phyloP scores from a whole-genome alignment of 1,284 basidiomycete genomes.

The Schizophyllum commune region DNA sequence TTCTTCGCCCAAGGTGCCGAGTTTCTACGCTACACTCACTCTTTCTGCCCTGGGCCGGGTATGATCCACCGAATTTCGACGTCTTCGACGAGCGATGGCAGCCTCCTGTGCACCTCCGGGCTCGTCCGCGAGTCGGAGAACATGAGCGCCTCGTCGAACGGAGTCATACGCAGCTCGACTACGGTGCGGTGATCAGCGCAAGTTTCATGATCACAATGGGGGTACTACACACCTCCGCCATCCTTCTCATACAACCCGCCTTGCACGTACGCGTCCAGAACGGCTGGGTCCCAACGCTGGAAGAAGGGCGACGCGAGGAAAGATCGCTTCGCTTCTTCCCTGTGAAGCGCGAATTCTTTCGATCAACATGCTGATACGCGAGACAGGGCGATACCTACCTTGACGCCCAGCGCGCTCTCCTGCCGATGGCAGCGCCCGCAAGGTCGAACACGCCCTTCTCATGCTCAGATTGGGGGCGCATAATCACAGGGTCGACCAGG shows the following conservation, averaged over 20 bases:
- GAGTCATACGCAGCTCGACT: constrained; percentile 55
- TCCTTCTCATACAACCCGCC: constrained; percentile 44
- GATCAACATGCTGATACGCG: no score
- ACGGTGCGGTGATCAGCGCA: constrained; percentile 17
- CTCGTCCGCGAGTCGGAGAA: constrained; percentile 38
- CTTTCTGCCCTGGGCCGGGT: constrained; percentile 34
- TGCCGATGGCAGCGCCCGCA: constrained; percentile 44
- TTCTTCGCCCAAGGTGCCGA: background rate
- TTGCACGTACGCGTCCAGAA: constrained; percentile 61
- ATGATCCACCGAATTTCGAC: constrained; percentile 51
- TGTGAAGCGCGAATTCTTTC: constrained; percentile 16
- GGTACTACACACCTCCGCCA: constrained; percentile 7
- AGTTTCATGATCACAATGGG: background rate
- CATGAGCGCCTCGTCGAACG: constrained; percentile 47
- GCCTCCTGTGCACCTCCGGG: constrained; percentile 37
- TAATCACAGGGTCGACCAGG: constrained; percentile 76
- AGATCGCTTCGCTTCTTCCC: constrained; percentile 50
- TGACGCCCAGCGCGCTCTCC: constrained; percentile 60
- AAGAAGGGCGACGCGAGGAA: constrained; percentile 67
- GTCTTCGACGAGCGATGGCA: constrained; percentile 37
- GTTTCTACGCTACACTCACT: constrained; percentile 18
- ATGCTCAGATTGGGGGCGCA: constrained; percentile 15
- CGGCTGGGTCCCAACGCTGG: constrained; percentile 60
- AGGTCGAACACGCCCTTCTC: constrained; percentile 10
- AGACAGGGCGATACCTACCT: constrained; percentile 28